Conservation (phyloP, 164 flowering plant species). For the Protea cynaroides region DNA sequence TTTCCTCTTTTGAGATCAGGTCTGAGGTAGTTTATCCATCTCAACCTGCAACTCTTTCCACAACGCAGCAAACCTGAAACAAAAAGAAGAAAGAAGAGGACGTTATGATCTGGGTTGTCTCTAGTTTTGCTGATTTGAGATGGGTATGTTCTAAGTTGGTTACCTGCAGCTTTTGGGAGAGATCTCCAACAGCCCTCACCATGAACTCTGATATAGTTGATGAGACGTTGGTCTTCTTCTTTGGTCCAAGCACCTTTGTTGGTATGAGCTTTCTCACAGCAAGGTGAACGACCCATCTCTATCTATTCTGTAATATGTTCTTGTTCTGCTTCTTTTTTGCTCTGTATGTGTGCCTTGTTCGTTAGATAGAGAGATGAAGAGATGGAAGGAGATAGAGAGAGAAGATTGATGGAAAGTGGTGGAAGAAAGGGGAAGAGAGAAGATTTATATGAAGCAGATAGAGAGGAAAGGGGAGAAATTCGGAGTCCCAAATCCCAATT, state of each 20-base stretch:
- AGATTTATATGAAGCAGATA: conserved; percentile 4
- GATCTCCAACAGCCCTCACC: conserved; percentile 32
- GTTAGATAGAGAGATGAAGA: not conserved
- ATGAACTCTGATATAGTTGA: conserved; percentile 17
- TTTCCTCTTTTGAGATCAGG: conserved; percentile 32
- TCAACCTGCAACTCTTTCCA: conserved; percentile 32
- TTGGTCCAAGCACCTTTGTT: conserved; percentile 30
- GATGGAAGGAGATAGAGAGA: not conserved
- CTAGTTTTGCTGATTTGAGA: not conserved
- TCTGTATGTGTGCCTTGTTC: too few species aligned
- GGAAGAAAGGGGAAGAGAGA: conserved; percentile 9
- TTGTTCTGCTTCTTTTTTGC: too few species aligned
- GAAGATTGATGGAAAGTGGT: not conserved
- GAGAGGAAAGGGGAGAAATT: not conserved
- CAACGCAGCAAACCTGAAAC: conserved; percentile 26
- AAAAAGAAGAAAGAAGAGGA: not conserved
- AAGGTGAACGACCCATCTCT: conserved; percentile 23
- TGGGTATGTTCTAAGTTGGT: too few species aligned
- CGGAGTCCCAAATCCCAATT: conserved; percentile 10
- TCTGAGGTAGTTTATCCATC: conserved; percentile 33
- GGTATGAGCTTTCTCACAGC: conserved; percentile 27
- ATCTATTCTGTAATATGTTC: too few species aligned
- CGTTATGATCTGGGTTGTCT: not conserved
- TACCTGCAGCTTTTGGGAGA: conserved; percentile 27
- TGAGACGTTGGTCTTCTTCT: conserved; percentile 25